phyloP scores from a whole-genome alignment of 2,329 filamentous ascomycete species.

The Arthrobotrys megalospora region DNA sequence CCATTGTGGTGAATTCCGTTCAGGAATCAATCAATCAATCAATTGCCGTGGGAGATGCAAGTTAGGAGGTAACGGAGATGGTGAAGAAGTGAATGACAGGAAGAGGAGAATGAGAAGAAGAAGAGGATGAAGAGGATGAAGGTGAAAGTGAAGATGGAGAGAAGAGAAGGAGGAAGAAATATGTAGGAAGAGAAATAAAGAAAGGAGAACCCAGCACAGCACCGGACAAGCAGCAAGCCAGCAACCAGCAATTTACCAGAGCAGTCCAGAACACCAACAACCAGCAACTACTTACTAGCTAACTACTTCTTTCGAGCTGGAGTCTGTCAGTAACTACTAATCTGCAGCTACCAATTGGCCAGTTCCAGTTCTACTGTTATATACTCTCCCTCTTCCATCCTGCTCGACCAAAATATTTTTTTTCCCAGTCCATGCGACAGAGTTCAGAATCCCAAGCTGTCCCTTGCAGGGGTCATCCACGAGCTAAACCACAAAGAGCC shows the following conservation, averaged over 20 bases:
- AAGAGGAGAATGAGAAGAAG: neutral
- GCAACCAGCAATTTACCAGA: neutral
- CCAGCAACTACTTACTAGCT: neutral
- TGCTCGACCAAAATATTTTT: constrained; percentile 1
- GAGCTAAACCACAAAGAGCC: neutral
- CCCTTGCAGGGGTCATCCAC: constrained; percentile 18
- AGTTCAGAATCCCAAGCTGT: neutral
- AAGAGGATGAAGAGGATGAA: constrained; percentile 8
- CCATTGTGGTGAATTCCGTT: constrained; percentile 31
- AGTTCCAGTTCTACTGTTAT: neutral
- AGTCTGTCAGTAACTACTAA: constrained; percentile 1
- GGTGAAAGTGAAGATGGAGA: constrained; percentile 15
- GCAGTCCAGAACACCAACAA: constrained; percentile 3
- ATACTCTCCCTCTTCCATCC: neutral
- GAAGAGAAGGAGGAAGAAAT: constrained; percentile 23
- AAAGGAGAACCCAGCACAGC: constrained; percentile 17
- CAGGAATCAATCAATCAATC: neutral
- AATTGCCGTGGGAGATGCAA: constrained; percentile 11
- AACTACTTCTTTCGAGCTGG: neutral
- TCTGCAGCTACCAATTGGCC: constrained; percentile 24
- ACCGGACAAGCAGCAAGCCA: constrained; percentile 1
- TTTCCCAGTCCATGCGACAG: neutral
- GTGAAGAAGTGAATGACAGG: neutral
- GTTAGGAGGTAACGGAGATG: neutral
- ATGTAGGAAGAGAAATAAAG: constrained; percentile 10